phyloP scores from a whole-genome alignment of 2,329 filamentous ascomycete genomes.

The Hymenoscyphus occultus region DNA sequence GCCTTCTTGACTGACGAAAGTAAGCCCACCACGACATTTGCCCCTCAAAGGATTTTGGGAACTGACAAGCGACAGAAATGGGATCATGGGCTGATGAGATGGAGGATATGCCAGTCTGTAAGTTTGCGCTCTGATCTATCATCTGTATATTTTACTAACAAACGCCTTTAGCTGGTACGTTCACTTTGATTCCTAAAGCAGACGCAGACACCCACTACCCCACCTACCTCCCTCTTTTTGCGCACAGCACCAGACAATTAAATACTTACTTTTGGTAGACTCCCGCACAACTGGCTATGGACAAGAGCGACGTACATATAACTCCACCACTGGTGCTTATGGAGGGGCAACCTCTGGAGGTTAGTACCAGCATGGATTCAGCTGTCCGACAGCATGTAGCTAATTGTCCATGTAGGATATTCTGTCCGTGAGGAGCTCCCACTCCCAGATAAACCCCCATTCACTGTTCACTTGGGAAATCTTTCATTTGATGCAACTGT shows the following conservation, averaged over 20 bases:
- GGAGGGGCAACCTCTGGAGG: constrained; percentile 33
- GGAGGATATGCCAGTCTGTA: constrained; percentile 61
- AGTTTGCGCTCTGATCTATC: constrained; percentile 21
- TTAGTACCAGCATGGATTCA: constrained; percentile 23
- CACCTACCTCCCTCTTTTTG: neutral
- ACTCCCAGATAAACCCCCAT: constrained; percentile 88
- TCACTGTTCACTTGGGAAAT: constrained; percentile 93
- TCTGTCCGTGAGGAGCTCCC: constrained; percentile 72
- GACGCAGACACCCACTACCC: neutral
- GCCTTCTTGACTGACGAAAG: constrained; percentile 91
- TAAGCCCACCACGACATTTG: constrained; percentile 48
- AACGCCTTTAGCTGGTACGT: constrained; percentile 35
- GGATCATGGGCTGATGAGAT: constrained; percentile 99
- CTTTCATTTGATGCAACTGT: constrained; percentile 90
- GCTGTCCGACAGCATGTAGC: constrained; percentile 9
- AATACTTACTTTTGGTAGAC: constrained; percentile 29
- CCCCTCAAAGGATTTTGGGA: constrained; percentile 40
- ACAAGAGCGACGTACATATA: constrained; percentile 35
- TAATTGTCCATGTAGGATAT: constrained; percentile 46
- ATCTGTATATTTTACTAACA: constrained; percentile 27
- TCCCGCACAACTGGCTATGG: constrained; percentile 36
- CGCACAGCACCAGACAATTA: neutral
- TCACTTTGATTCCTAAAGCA: neutral
- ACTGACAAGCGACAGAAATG: constrained; percentile 50
- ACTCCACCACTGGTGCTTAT: constrained; percentile 34